Evolutionary conservation across 2,329 filamentous ascomycete species (phyloP), one percentile per base, ranked within the genome.

Genomic region (Dactylonectria estremocensis): DNA sequence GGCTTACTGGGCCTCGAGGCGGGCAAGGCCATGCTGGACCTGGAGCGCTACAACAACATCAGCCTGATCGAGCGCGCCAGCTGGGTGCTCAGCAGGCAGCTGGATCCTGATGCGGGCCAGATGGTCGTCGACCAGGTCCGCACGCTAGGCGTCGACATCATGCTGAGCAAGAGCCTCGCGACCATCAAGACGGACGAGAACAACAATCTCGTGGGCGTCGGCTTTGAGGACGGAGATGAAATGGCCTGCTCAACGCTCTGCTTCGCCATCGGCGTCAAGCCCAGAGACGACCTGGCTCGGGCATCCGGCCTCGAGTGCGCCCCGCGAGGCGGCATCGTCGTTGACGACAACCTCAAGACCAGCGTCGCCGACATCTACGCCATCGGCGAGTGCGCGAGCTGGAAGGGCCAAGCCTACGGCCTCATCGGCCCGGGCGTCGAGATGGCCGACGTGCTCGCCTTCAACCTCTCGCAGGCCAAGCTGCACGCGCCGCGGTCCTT

Each of bases 401-500:
- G 94, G 93, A 88, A 95, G 69, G 92, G 90, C 72, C 92, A 96
- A 80, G 95, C 93, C 0, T 97, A 94, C 72, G 95, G 95, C 6
- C 88, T 98, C 20, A 97, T 98, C 73, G 94, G 93, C 0, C 95
- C 95, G 0, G 95, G 95, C 18, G 88, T 97, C 40, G 95, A 97
- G 80, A 97, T 97, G 93, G 95, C 95, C 0, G 95, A 97, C 73
- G 91, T 97, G 1, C 88, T 97, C 3, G 90, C 95, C 11, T 97
- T 96, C 84, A 97, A 97, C 79, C 88, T 98, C 65, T 97, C 95
- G 3, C 92, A 95, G 78, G 93, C 93, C 35, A 91, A 92, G 77
- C 87, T 89, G 2, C 92, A 95, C 77, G 81, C 89, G 7, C 89
- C 89, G 2, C 86, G 92, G 35, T 85, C 84, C 33, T 97, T 97